These are phyloP conservation scores for Rubia occidens DNA, from an alignment of 305 asterid species.

Conservation along the genomic window DNA sequence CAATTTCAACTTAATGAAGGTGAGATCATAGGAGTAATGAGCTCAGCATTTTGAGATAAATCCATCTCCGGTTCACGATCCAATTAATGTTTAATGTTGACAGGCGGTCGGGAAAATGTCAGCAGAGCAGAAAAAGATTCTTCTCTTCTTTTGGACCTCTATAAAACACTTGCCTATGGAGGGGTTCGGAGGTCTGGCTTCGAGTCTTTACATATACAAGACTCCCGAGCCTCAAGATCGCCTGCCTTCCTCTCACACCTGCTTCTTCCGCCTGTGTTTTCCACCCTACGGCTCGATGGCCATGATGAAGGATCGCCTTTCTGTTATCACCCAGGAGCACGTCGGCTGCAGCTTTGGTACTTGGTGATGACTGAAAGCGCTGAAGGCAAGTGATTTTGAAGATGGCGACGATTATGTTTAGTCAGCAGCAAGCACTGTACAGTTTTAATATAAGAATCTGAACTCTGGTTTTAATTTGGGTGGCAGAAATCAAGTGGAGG, in stretches of 20 bases:
- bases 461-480: conserved; percentile 19
- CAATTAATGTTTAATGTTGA: not conserved
- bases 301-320: conserved; percentile 45
- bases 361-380: conserved; percentile 33
- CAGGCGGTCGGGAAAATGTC: conserved; percentile 66
- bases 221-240: conserved; percentile 38
- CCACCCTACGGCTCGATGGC: conserved; percentile 51
- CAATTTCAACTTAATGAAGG: not conserved
- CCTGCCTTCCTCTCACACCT: conserved; percentile 86
- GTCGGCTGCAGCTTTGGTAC: conserved; percentile 83
- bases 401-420: conserved; percentile 3
- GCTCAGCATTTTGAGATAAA: too few species aligned
- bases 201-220: conserved; percentile 50
- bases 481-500: conserved; percentile 21
- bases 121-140: conserved; percentile 54
- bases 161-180: conserved; percentile 67
- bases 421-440: conserved; percentile 18
- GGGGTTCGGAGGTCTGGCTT: conserved; percentile 72
- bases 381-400: conserved; percentile 3
- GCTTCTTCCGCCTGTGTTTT: conserved; percentile 70
- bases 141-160: conserved; percentile 93
- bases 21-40: not conserved
- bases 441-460: conserved; percentile 25
- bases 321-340: conserved; percentile 65
- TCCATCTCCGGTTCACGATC: not conserved